Evolutionary conservation across 768 basidiomycete species (phyloP).

Genomic region (Lactarius hengduanensis): DNA sequence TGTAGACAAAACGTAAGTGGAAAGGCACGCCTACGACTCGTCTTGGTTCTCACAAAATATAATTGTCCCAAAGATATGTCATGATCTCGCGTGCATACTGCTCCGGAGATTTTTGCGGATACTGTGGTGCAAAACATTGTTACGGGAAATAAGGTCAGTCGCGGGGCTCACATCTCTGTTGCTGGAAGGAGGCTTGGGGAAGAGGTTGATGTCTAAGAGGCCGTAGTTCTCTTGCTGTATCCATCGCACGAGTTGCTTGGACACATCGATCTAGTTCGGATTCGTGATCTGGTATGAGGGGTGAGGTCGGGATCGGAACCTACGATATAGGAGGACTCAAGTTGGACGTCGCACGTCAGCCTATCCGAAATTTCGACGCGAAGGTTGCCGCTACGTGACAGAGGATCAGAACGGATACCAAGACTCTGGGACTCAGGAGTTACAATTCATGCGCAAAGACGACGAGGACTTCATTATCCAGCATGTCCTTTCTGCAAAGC

Average conservation of each 20-base stretch:
- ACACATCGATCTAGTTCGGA: constrained; percentile 73
- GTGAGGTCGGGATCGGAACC: constrained; percentile 22
- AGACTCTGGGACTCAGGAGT: constrained; percentile 10
- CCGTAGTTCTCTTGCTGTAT: constrained; percentile 62
- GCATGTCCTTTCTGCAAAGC: constrained; percentile 63
- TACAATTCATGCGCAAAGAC: constrained; percentile 96
- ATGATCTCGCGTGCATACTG: constrained; percentile 57
- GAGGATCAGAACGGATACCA: constrained; percentile 7
- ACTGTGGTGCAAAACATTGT: constrained; percentile 7
- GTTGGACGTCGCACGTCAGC: constrained; percentile 64
- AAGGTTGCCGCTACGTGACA: constrained; percentile 70
- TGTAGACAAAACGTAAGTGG: constrained; percentile 34
- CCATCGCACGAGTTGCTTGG: constrained; percentile 79
- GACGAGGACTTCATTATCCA: constrained; percentile 73
- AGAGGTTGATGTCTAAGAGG: constrained; percentile 85
- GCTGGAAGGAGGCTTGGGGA: constrained; percentile 43
- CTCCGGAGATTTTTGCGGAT: constrained; percentile 30
- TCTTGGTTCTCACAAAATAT: constrained; percentile 63
- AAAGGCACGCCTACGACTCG: constrained; percentile 10
- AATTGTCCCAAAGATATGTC: constrained; percentile 94
- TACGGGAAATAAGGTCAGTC: neutral
- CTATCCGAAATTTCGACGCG: constrained; percentile 79
- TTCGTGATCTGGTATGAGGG: neutral
- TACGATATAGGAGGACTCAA: constrained; percentile 87
- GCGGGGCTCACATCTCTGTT: constrained; percentile 25